Percentiles rank a stretch among this genome's conserved stretches.
Evolutionary conservation across 441 rosid genomes (phyloP).

Genomic region (Croton setiger): DNA sequence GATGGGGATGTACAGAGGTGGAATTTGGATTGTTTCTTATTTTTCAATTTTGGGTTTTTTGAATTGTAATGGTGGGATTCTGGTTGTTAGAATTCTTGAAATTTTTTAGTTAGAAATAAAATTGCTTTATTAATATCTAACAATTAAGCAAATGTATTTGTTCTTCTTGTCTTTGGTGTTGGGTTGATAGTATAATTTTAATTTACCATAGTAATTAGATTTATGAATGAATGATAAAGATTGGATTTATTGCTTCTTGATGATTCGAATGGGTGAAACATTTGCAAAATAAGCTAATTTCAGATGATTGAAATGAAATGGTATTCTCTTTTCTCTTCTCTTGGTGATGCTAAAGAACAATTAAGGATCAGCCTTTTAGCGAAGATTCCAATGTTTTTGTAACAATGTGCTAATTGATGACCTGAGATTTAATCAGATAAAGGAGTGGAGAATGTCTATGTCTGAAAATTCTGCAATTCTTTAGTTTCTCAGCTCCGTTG

Average conservation of each 20-base stretch:
- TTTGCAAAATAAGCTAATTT: background rate
- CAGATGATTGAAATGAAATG: background rate
- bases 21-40: background rate
- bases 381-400: background rate
- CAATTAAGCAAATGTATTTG: background rate
- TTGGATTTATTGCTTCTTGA: background rate
- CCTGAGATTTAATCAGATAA: too few species aligned
- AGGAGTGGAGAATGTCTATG: background rate
- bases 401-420: background rate
- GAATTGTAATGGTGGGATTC: slow-evolving; percentile 7
- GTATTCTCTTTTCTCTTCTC: background rate
- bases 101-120: slow-evolving; percentile 7
- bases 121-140: background rate
- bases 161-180: background rate
- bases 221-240: background rate
- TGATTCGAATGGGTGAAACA: background rate
- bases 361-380: background rate
- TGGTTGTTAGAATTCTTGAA: background rate
- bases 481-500: background rate
- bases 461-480: background rate
- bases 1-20: slow-evolving; percentile 22
- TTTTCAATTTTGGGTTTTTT: background rate
- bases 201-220: background rate
- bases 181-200: background rate
- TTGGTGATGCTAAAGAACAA: background rate